phyloP scores from a whole-genome alignment of 2,329 filamentous ascomycete genomes.

The Ophiostoma perfectum region DNA sequence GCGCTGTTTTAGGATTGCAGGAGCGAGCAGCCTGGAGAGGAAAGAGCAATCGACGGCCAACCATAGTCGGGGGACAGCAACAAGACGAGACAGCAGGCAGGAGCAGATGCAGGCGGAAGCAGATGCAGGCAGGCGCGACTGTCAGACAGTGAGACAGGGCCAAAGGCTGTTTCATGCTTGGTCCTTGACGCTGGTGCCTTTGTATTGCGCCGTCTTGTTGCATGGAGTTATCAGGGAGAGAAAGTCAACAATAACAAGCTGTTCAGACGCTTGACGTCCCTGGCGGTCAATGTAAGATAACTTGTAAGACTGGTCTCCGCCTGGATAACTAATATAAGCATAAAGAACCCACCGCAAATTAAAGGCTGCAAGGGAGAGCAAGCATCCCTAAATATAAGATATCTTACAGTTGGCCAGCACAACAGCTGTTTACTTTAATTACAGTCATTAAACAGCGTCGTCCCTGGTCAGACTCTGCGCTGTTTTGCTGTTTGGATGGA shows the following conservation, averaged over 20 bases:
- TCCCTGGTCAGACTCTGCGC: not conserved
- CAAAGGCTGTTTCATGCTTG: not conserved
- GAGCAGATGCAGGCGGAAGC: not conserved
- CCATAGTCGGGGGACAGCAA: constrained; percentile 1
- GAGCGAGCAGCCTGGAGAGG: constrained; percentile 5
- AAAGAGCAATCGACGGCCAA: constrained; percentile 11
- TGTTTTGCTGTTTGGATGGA: not conserved
- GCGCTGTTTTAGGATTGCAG: constrained; percentile 17
- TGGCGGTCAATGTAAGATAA: not conserved
- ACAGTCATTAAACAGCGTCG: constrained; percentile 3
- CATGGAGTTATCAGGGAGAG: not conserved
- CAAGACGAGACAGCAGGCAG: not conserved
- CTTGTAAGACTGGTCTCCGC: not conserved
- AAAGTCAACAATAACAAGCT: not conserved
- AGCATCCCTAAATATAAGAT: not conserved
- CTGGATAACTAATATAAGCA: not conserved
- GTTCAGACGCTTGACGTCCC: not conserved
- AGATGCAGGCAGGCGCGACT: not conserved
- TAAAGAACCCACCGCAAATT: constrained; percentile 2
- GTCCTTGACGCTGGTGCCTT: not conserved
- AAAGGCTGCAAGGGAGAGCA: constrained; percentile 1
- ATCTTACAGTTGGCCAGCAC: not conserved
- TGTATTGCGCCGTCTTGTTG: constrained; percentile 1
- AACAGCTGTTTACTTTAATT: not conserved
- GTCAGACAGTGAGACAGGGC: not conserved